Evolutionary conservation across 108 stramenopile genomes (phyloP), one percentile per base, ranked within the genome.

Genomic region (Conticribra guillardii): DNA sequence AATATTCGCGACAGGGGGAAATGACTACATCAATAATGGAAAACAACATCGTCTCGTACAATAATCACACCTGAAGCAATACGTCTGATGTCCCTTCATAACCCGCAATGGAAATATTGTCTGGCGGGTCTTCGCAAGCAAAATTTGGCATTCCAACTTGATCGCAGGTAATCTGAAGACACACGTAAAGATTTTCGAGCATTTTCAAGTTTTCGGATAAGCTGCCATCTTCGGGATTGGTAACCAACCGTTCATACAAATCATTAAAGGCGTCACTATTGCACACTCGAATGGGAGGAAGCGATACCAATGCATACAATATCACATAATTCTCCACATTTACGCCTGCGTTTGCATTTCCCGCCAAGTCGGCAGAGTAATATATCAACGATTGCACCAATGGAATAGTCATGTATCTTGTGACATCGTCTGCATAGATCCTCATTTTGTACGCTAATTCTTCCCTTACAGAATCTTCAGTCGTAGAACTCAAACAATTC

Each of bases 321-420:
- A 67, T 67, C 44, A 67, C 4, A 46, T 27, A 55, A 45, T 67
- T 61, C 46, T 29, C 26, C 18, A 48, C 57, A 4, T 45, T 51
- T 21, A 37, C 32, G 47, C 66, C 56, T 5, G n/a, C 16, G 9
- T 21, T 24, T 17, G 31, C 31, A 16, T 23, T 21, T 27, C 54
- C 60, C 14, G 30, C 69, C 21, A 78, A 27, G 32, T 55, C 37
- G 44, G 56, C 59, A 4, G 44, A 27, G 50, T 72, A 80, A 64
- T 91, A 87, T 52, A 89, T 78, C 49, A 94, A 41, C 54, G 79
- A 89, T 67, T 94, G 93, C 1, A 90, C 86, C 58, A 94, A 68
- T 0, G 89, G 87, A 21, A 90, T 73, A 24, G 87, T 89, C 85
- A 88, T 87, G 37, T 60, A 67, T 15, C 68, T 55, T 17, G 80